A percentile compares a stretch with the other conserved stretches of the same genome.
Conservation (phyloP, 306 rosid species). For the Acacia crassicarpa region DNA sequence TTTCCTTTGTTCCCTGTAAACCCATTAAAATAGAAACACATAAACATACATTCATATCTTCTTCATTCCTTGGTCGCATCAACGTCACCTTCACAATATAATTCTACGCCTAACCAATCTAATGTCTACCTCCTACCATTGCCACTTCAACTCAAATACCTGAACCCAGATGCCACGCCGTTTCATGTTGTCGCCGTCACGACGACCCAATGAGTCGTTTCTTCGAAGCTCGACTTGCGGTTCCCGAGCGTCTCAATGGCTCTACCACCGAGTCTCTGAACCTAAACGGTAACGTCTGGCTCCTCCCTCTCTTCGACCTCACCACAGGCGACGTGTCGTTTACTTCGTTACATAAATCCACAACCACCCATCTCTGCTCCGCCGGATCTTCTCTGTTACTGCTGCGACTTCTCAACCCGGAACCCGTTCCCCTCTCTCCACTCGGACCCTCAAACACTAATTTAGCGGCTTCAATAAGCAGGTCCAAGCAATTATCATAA, state of each 20-base stretch:
- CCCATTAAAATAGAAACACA: background rate
- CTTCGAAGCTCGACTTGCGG: background rate
- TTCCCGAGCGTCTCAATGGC: slow-evolving; percentile 42
- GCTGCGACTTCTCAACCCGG: slow-evolving; percentile 18
- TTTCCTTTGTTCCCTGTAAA: background rate
- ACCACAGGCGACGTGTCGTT: slow-evolving; percentile 49
- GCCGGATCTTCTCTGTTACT: background rate
- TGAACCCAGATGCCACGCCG: background rate
- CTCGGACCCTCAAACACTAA: slow-evolving; percentile 34
- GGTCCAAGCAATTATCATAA: slow-evolving; percentile 34
- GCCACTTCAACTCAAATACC: background rate
- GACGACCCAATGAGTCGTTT: slow-evolving; percentile 26
- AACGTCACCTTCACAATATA: background rate
- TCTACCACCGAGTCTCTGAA: slow-evolving; percentile 55
- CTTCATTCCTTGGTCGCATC: background rate
- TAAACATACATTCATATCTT: background rate
- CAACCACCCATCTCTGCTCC: slow-evolving; percentile 29
- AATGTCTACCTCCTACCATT: background rate
- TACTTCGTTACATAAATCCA: slow-evolving; percentile 27
- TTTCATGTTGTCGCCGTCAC: background rate
- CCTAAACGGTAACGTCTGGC: slow-evolving; percentile 44
- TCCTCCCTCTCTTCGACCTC: slow-evolving; percentile 53
- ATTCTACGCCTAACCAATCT: background rate
- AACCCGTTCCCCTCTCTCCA: background rate
- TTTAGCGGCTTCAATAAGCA: slow-evolving; percentile 54